phyloP scores from a whole-genome alignment of 1,284 basidiomycete species.

The Wallemia ichthyophaga region DNA sequence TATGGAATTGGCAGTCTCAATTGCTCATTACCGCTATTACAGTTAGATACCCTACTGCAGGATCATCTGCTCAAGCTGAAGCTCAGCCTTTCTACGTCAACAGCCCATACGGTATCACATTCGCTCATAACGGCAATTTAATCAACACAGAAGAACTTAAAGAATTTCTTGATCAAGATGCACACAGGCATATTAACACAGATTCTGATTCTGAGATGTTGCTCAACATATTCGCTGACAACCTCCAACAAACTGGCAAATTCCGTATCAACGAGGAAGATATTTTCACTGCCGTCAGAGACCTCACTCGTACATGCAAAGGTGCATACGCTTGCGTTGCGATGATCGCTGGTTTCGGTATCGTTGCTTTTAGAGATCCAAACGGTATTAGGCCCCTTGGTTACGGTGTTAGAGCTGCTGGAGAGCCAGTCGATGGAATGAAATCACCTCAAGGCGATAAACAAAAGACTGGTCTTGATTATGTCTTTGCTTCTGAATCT shows the following conservation, averaged over 20 bases:
- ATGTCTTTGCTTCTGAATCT: slow-evolving; percentile 78
- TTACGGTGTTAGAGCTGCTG: slow-evolving; percentile 31
- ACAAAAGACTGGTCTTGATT: slow-evolving; percentile 25
- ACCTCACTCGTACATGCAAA: slow-evolving; percentile 58
- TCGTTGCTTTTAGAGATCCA: slow-evolving; percentile 96
- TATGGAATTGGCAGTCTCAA: not conserved
- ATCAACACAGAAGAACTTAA: slow-evolving; percentile 71
- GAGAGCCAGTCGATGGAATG: slow-evolving; percentile 3
- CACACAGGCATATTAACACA: slow-evolving; percentile 96
- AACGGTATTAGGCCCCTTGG: slow-evolving; percentile 88
- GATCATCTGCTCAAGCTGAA: slow-evolving; percentile 87
- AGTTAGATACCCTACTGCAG: slow-evolving; percentile 95
- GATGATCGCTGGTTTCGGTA: slow-evolving; percentile 94
- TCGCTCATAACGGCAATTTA: slow-evolving; percentile 96
- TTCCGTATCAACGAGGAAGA: slow-evolving; percentile 99
- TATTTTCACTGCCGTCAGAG: slow-evolving; percentile 77
- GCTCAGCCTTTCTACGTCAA: slow-evolving; percentile 99
- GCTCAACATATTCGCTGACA: slow-evolving; percentile 90
- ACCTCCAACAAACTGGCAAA: slow-evolving; percentile 92
- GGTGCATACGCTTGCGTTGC: slow-evolving; percentile 92
- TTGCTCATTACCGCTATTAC: not conserved
- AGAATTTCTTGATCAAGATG: slow-evolving; percentile 78
- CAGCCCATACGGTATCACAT: slow-evolving; percentile 90
- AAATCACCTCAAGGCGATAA: slow-evolving; percentile 10
- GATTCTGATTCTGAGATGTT: slow-evolving; percentile 92